phyloP scores from a whole-genome alignment of 148 eudicot species.

The Fagopyrum homotropicum region DNA sequence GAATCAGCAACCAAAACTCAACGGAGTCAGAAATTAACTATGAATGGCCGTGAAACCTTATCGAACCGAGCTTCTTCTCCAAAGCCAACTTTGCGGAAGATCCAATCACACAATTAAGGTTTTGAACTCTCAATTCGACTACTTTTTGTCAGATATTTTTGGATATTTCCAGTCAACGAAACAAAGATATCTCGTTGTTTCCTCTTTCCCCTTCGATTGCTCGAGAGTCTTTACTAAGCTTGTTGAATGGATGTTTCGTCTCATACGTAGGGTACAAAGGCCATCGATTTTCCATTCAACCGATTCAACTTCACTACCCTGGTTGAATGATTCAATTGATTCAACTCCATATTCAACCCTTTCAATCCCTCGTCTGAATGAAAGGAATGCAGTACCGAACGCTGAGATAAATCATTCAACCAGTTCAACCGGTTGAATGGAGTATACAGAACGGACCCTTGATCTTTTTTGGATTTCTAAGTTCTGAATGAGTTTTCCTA shows the following conservation, averaged over 20 bases:
- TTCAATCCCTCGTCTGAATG: too few species aligned
- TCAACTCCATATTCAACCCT: too few species aligned
- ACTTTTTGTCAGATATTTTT: not conserved
- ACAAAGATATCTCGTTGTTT: not conserved
- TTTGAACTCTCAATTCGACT: not conserved
- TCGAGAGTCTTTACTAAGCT: constrained; percentile 9
- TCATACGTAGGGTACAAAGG: not conserved
- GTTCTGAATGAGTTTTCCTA: too few species aligned
- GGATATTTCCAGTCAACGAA: not conserved
- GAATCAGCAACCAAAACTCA: not conserved
- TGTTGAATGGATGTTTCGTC: constrained; percentile 2
- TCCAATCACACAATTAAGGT: not conserved
- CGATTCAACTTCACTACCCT: too few species aligned
- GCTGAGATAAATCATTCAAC: too few species aligned
- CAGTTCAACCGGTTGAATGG: too few species aligned
- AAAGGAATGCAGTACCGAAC: too few species aligned
- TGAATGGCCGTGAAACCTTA: not conserved
- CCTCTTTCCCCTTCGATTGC: constrained; percentile 2
- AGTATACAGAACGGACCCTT: too few species aligned
- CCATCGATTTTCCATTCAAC: too few species aligned
- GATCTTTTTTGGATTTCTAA: too few species aligned
- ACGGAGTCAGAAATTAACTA: not conserved
- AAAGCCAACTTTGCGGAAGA: not conserved
- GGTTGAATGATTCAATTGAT: too few species aligned
- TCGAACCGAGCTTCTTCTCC: constrained; percentile 1